Conservation (phyloP, 2,329 filamentous ascomycete genomes). For the Tolypocladium paradoxum region DNA sequence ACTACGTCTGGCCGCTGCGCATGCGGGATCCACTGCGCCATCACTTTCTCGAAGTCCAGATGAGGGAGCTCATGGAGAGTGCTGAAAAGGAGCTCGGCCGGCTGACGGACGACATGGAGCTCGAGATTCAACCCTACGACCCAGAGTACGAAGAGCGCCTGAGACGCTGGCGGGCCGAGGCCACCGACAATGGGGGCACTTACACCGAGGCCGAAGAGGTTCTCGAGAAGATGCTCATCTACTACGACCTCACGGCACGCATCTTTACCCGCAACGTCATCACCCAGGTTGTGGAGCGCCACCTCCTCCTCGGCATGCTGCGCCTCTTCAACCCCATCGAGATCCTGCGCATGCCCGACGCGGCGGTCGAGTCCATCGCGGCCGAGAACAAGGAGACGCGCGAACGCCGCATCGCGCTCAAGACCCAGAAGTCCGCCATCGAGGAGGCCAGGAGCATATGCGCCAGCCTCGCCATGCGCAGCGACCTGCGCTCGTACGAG, state of each 20-base stretch:
- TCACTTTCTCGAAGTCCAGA: slow-evolving; percentile 37
- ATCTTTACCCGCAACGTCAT: slow-evolving; percentile 42
- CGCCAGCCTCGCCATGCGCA: slow-evolving; percentile 39
- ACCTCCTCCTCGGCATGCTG: slow-evolving; percentile 40
- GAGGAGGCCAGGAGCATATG: slow-evolving; percentile 39
- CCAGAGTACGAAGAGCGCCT: slow-evolving; percentile 42
- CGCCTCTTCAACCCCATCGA: slow-evolving; percentile 41
- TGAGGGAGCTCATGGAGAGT: slow-evolving; percentile 34
- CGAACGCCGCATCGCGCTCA: slow-evolving; percentile 35
- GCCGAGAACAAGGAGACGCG: slow-evolving; percentile 43
- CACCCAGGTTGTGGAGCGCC: slow-evolving; percentile 40
- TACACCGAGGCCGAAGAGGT: slow-evolving; percentile 43
- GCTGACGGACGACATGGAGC: slow-evolving; percentile 38
- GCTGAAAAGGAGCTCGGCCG: slow-evolving; percentile 35
- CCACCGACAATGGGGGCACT: slow-evolving; percentile 30
- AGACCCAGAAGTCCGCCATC: slow-evolving; percentile 37
- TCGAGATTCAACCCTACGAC: slow-evolving; percentile 42
- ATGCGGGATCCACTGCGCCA: slow-evolving; percentile 40
- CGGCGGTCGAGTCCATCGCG: slow-evolving; percentile 36
- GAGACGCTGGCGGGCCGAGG: slow-evolving; percentile 32
- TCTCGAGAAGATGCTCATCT: slow-evolving; percentile 45
- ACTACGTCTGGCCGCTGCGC: slow-evolving; percentile 37
- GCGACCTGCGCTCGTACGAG: slow-evolving; percentile 32
- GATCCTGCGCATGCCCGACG: slow-evolving; percentile 34
- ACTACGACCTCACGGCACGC: slow-evolving; percentile 41